Evolutionary conservation across 768 basidiomycete species (phyloP).

Genomic region (Leccinum pellstonianum): DNA sequence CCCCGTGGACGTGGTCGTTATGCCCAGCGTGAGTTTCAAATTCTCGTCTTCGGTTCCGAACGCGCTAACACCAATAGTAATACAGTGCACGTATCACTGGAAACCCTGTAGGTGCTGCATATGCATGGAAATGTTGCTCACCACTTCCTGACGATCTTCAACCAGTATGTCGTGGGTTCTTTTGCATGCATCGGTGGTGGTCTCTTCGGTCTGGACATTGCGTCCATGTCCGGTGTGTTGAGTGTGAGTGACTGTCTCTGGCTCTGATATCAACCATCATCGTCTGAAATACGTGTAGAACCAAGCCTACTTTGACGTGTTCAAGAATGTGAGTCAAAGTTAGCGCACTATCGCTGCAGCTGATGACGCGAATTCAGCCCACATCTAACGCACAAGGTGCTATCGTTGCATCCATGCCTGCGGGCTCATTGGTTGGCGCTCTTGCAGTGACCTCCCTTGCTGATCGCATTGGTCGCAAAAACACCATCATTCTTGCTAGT

Average conservation of each 20-base stretch:
- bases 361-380: constrained; percentile 36
- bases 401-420: constrained; percentile 79
- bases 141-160: constrained; percentile 7
- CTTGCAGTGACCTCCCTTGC: constrained; percentile 62
- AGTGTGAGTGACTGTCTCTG: constrained; percentile 37
- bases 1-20: constrained; percentile 7
- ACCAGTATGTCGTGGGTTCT: constrained; percentile 73
- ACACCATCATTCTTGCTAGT: constrained; percentile 63
- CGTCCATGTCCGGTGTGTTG: constrained; percentile 78
- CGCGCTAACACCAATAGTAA: constrained; percentile 29
- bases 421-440: constrained; percentile 64
- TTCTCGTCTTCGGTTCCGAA: not conserved
- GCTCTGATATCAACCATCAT: not conserved
- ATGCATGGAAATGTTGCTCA: not conserved
- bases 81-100: constrained; percentile 55
- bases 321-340: constrained; percentile 22
- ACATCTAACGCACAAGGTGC: constrained; percentile 59
- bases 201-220: constrained; percentile 79
- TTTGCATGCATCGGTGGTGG: constrained; percentile 83
- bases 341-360: not conserved
- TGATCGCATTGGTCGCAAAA: constrained; percentile 64
- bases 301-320: constrained; percentile 25
- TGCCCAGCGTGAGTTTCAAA: constrained; percentile 27
- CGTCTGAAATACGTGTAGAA: constrained; percentile 20
- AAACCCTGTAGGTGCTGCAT: constrained; percentile 46